Percentiles rank a stretch among this genome's conserved stretches.
These are phyloP conservation scores for Pseudogymnoascus sp. DNA, from an alignment of 2,329 filamentous ascomycete species.

Conservation along the genomic window DNA sequence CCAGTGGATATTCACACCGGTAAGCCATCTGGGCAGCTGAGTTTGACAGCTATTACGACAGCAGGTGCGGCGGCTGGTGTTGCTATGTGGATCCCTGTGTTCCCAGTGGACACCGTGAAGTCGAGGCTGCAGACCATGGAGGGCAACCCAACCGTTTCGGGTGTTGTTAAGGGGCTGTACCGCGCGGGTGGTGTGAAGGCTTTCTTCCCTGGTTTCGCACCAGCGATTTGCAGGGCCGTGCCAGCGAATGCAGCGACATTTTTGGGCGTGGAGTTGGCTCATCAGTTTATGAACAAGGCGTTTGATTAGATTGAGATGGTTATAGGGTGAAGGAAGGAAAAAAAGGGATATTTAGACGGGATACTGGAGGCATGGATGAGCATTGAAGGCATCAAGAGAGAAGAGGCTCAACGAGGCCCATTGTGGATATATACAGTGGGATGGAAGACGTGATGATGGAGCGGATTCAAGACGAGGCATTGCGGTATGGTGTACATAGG, in stretches of 20 bases:
- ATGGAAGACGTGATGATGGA: neutral
- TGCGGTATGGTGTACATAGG: neutral
- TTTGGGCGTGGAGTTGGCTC: slow-evolving; percentile 73
- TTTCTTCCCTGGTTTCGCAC: slow-evolving; percentile 95
- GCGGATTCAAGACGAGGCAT: neutral
- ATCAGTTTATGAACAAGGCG: slow-evolving; percentile 71
- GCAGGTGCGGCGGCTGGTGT: slow-evolving; percentile 88
- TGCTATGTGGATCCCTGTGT: slow-evolving; percentile 99
- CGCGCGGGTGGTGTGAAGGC: slow-evolving; percentile 74
- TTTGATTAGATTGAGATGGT: slow-evolving; percentile 41
- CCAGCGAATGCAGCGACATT: slow-evolving; percentile 97
- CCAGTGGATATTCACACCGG: slow-evolving; percentile 70
- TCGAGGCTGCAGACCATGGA: slow-evolving; percentile 85
- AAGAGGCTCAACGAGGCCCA: neutral
- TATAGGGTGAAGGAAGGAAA: neutral
- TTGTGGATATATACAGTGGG: neutral
- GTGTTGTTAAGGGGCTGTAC: slow-evolving; percentile 77
- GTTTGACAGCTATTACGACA: slow-evolving; percentile 70
- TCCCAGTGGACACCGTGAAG: slow-evolving; percentile 96
- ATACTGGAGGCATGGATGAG: neutral
- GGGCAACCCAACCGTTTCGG: slow-evolving; percentile 70
- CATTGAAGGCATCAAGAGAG: neutral
- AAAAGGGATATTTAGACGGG: neutral
- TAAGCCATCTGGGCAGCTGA: slow-evolving; percentile 67
- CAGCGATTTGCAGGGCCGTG: slow-evolving; percentile 83